Evolutionary conservation across 352 stramenopile genomes (phyloP), one percentile per base, ranked within the genome.

Genomic region (Thalassiosira hispida): DNA sequence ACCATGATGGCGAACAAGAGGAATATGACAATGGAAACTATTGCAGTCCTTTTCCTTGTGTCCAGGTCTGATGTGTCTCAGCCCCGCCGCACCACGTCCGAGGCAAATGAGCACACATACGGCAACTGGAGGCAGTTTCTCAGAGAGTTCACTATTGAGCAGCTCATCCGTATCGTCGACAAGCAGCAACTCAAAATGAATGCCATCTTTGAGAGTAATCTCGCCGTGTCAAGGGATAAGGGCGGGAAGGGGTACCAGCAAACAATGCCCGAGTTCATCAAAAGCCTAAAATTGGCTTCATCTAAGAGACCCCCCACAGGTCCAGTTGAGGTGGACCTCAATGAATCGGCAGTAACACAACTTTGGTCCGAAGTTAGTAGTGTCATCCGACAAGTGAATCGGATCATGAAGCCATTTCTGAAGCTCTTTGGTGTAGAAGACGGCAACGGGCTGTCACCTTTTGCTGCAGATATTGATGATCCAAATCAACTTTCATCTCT

Each of bases 381-480:
- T 44, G 27, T 72, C 2, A 72, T 72, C 9, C 23, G 35, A 18
- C 2, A n/a, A 35, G 61, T 20, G 6, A 70, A 60, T 46, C n/a
- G 3, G 7, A n/a, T 7, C 5, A 70, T 70, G 61, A 12, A 46
- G 23, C 40, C 44, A 55, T 72, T 47, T 23, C 22, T 72, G 23
- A 52, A 63, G 33, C 18, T 53, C 2, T 73, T 73, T 73, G 64
- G 64, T 27, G 51, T 64, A 3, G 51, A 65, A 44, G 49, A 55
- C 12, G 64, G 64, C 16, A 73, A 73, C 31, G 64, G 64, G 3
- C 20, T 62, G n/a, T 64, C 64, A 22, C 47, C 64, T 16, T 73
- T 73, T 49, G 64, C 47, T 20, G 1, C 11, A n/a, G 16, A 25
- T 40, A 62, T 72, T 51, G 31, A 49, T 51, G 23, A 7, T 51